Percentiles rank a stretch among this genome's conserved stretches.
Conservation (phyloP, 2,329 filamentous ascomycete species). For the Karstenula rhodostoma region DNA sequence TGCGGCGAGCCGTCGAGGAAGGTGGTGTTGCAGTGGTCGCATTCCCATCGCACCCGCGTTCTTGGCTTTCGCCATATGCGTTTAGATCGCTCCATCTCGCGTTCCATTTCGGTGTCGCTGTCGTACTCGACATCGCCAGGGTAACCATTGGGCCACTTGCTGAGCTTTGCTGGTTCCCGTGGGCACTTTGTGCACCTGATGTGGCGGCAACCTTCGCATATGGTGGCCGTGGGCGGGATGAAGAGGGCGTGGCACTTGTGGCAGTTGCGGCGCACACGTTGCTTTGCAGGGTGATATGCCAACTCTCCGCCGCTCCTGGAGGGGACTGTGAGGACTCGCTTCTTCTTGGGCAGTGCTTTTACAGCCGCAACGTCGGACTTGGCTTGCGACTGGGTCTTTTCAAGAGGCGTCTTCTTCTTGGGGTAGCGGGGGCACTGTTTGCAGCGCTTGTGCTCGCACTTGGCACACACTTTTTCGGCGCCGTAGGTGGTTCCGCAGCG, state of each 20-base stretch:
- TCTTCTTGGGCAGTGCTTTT: conserved; percentile 51
- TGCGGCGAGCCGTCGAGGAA: conserved; percentile 63
- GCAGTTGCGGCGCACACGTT: conserved; percentile 78
- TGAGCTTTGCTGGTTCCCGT: conserved; percentile 75
- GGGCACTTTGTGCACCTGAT: conserved; percentile 81
- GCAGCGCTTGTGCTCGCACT: conserved; percentile 83
- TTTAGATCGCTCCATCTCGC: conserved; percentile 34
- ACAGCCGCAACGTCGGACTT: conserved; percentile 51
- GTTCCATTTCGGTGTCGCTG: conserved; percentile 41
- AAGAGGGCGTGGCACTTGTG: conserved; percentile 77
- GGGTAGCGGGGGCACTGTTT: conserved; percentile 81
- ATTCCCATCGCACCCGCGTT: conserved; percentile 58
- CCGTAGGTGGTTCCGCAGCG: conserved; percentile 79
- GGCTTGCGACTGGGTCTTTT: conserved; percentile 41
- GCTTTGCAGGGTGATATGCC: conserved; percentile 73
- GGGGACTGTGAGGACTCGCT: conserved; percentile 67
- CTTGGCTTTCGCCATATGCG: conserved; percentile 56
- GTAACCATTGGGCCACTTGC: conserved; percentile 75
- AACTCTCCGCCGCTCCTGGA: conserved; percentile 73
- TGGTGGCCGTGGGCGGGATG: conserved; percentile 57
- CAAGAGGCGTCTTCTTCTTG: conserved; percentile 62
- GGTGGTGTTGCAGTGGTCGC: conserved; percentile 68
- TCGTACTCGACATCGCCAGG: conserved; percentile 65
- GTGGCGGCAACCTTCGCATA: conserved; percentile 75
- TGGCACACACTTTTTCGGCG: conserved; percentile 73